phyloP scores from a whole-genome alignment of 2,329 filamentous ascomycete genomes.

The Cercospora beticola region DNA sequence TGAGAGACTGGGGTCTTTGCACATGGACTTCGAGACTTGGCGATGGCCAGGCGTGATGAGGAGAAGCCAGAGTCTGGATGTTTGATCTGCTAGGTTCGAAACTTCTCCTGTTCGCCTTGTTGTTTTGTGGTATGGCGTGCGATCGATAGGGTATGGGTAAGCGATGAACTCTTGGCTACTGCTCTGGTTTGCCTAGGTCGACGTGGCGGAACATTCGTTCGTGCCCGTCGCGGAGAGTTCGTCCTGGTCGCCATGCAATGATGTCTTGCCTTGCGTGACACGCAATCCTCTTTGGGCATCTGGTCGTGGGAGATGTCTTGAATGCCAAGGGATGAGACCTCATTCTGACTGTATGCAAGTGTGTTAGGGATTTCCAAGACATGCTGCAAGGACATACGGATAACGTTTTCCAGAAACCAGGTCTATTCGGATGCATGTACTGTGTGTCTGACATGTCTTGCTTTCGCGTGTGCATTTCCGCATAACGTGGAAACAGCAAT shows the following conservation, averaged over 20 bases:
- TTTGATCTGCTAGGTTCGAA: background rate
- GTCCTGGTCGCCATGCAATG: background rate
- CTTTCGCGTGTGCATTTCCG: background rate
- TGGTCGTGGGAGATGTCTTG: background rate
- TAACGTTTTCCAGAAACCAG: background rate
- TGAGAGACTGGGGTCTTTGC: background rate
- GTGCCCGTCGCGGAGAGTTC: background rate
- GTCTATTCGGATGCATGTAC: background rate
- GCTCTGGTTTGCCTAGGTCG: background rate
- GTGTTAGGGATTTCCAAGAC: background rate
- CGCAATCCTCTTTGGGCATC: background rate
- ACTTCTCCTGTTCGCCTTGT: background rate
- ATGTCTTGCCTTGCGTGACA: background rate
- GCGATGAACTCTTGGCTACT: background rate
- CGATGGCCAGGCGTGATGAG: background rate
- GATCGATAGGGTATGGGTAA: background rate
- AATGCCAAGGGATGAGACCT: background rate
- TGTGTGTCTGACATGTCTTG: background rate
- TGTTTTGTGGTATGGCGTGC: background rate
- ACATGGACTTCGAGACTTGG: background rate
- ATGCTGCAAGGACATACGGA: background rate
- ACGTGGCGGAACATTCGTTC: background rate
- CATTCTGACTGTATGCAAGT: background rate
- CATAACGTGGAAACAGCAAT: background rate
- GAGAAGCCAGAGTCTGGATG: background rate